Conservation (phyloP, 306 rosid species). For the Lathyrus tuberosus region DNA sequence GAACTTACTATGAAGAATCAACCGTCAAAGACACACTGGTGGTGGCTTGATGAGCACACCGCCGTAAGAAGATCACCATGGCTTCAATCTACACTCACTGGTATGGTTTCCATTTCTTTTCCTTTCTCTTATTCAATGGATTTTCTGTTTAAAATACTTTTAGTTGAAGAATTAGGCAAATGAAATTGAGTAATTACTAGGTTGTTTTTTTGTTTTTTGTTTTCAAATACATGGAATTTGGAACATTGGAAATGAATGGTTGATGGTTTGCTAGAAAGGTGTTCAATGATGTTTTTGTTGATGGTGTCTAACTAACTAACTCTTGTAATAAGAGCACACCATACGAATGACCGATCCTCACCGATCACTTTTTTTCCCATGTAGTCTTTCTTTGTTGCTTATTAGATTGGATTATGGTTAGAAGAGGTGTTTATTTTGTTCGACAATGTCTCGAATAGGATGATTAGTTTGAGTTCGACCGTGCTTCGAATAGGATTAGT, state of each 20-base stretch:
- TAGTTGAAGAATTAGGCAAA: background rate
- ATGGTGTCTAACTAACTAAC: background rate
- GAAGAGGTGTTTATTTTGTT: background rate
- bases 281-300: slow-evolving; percentile 31
- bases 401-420: background rate
- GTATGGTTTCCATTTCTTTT: slow-evolving; percentile 42
- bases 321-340: slow-evolving; percentile 18
- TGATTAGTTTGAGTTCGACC: background rate
- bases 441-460: background rate
- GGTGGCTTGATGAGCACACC: slow-evolving; percentile 75
- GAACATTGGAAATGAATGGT: background rate
- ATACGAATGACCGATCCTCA: slow-evolving; percentile 30
- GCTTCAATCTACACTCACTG: slow-evolving; percentile 78
- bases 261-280: background rate
- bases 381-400: slow-evolving; percentile 17
- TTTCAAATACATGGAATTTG: slow-evolving; percentile 5
- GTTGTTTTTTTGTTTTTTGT: background rate
- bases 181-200: background rate
- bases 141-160: background rate
- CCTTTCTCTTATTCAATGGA: background rate
- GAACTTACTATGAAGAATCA: slow-evolving; percentile 54
- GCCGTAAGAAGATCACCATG: slow-evolving; percentile 62
- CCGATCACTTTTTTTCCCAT: slow-evolving; percentile 15
- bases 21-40: slow-evolving; percentile 58
- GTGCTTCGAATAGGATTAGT: background rate